Conservation (phyloP, 116 monocot genomes). For the Iris pallida region DNA sequence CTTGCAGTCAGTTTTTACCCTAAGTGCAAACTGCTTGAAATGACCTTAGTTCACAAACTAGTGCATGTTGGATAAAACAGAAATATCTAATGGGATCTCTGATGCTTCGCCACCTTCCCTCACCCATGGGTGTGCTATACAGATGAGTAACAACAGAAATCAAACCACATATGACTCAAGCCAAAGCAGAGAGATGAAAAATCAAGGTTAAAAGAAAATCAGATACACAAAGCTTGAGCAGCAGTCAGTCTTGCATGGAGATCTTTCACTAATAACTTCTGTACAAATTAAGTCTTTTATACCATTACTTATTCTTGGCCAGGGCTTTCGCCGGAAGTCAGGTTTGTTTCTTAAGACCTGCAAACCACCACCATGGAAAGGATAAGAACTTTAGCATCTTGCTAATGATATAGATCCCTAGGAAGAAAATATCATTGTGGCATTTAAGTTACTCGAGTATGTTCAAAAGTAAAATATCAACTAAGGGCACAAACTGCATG, state of each 20-base stretch:
- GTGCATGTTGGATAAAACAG: constrained; percentile 79
- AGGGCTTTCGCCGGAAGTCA: constrained; percentile 82
- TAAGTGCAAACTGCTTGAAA: constrained; percentile 91
- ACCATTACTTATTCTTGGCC: constrained; percentile 69
- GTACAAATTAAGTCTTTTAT: constrained; percentile 95
- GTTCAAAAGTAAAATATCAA: neutral
- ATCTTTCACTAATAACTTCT: constrained; percentile 83
- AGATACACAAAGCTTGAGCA: constrained; percentile 95
- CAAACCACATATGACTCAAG: constrained; percentile 1
- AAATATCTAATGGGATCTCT: constrained; percentile 92
- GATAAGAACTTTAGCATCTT: neutral
- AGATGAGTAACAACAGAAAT: constrained; percentile 4
- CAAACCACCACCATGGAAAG: constrained; percentile 11
- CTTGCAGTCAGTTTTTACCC: constrained; percentile 40
- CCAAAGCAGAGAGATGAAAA: neutral
- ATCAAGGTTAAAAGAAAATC: constrained; percentile 5
- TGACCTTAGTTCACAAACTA: constrained; percentile 90
- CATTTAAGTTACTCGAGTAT: neutral
- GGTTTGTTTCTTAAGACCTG: constrained; percentile 87
- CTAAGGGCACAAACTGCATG: neutral
- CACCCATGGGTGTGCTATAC: constrained; percentile 93
- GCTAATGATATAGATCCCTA: neutral
- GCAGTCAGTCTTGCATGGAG: constrained; percentile 78
- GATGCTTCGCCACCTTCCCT: constrained; percentile 86
- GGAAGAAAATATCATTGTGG: neutral